phyloP scores from a whole-genome alignment of 805 yeast genomes.

The Kluyveromyces nonfermentans region DNA sequence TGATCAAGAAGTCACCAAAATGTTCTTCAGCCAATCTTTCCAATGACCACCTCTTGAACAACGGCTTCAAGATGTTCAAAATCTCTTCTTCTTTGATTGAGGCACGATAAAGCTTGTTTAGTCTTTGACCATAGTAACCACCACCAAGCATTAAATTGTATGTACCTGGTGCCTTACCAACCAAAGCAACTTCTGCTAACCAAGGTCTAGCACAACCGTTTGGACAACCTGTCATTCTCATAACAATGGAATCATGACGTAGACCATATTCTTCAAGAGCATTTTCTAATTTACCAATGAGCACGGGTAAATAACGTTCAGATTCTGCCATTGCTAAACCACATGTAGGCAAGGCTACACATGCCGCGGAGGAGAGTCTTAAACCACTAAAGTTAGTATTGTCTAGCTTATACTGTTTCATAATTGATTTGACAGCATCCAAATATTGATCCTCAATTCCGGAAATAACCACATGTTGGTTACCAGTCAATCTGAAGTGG shows the following conservation, averaged over 20 bases:
- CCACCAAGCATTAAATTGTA: slow-evolving; percentile 94
- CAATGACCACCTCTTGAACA: slow-evolving; percentile 89
- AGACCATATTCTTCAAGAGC: slow-evolving; percentile 85
- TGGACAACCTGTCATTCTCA: slow-evolving; percentile 99
- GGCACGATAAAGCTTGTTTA: slow-evolving; percentile 81
- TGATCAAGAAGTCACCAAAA: slow-evolving; percentile 86
- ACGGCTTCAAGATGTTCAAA: slow-evolving; percentile 62
- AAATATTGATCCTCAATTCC: slow-evolving; percentile 63
- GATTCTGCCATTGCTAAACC: slow-evolving; percentile 99
- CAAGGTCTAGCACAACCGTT: slow-evolving; percentile 98
- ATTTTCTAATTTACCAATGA: slow-evolving; percentile 74
- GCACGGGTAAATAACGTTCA: slow-evolving; percentile 76
- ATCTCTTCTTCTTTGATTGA: slow-evolving; percentile 89
- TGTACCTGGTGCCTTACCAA: slow-evolving; percentile 90
- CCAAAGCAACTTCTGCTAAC: slow-evolving; percentile 92
- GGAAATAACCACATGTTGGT: slow-evolving; percentile 81
- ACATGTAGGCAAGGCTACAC: slow-evolving; percentile 98
- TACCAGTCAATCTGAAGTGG: slow-evolving; percentile 89
- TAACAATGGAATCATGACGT: slow-evolving; percentile 86
- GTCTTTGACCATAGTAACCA: slow-evolving; percentile 86
- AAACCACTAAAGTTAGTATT: slow-evolving; percentile 75
- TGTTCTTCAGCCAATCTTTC: slow-evolving; percentile 90
- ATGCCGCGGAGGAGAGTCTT: slow-evolving; percentile 86
- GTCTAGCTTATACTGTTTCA: slow-evolving; percentile 71
- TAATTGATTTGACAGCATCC: slow-evolving; percentile 47